Base-by-base conservation (phyloP, 345 rosid species). In the Streptanthus diversifolius region DNA sequence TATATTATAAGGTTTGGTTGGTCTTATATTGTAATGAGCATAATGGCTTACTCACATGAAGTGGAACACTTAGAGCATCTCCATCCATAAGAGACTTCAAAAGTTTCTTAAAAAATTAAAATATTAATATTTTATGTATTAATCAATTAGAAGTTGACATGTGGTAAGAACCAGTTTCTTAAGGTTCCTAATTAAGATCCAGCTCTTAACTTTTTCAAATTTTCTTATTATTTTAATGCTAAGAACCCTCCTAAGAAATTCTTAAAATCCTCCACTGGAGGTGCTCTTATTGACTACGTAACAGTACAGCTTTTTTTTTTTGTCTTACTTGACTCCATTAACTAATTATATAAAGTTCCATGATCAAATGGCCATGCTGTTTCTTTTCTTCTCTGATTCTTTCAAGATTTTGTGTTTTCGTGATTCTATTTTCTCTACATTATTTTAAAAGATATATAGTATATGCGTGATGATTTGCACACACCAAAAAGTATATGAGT, bases 311-410 rank as follows among this genome's bases (percentile, higher is more conserved):
- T 29, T 54, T 1, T 41, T 68, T 11, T 29, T 54, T 1, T 41
- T 68, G 73, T 68, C 54, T 41, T 41, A 41, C 14, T 55, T 43
- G 33, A 55, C 32, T 40, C 55, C 43, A 68, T 18, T 43, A 27
- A 13, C 53, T 18, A 41, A 13, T 41, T 30, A 43, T 68, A 12
- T 68, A 13, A n/a, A n/a, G n/a, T 52, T 49, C 53, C 27, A 49
- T n/a, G n/a, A n/a, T 21, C 51, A 52, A 52, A 52, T 66, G 27
- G 39, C 71, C 37, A 66, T 52, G 61, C 10, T 52, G 61, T 51
- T 47, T 65, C 37, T 41, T 36, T 51, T 66, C 24, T 11, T 37
- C 47, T 36, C 12, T 22, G 48, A 8, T 51, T 49, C 36, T 48
- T 51, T 37, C 24, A 51, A 49, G 48, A 36, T 49, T 32, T 49